Evolutionary conservation across 108 stramenopile genomes (phyloP), one percentile per base, ranked within the genome.

Genomic region (Nitzschia palea): DNA sequence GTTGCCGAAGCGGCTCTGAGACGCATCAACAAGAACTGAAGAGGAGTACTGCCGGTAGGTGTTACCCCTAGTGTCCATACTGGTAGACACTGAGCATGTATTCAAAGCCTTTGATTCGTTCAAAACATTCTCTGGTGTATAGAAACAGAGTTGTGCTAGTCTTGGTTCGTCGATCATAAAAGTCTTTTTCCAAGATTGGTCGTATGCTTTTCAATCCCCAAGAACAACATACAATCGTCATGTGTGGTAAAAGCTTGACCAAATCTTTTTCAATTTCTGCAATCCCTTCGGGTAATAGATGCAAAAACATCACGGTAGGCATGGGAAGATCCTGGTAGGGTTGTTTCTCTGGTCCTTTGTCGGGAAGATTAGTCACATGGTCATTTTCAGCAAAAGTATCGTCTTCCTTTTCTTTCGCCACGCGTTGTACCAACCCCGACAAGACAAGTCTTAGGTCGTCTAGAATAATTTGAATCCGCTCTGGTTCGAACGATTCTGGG

Each of bases 231-330:
- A 73, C 33, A 6, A 73, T 73, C 6, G 66, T 43, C 30, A 59
- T 27, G 54, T 55, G 31, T 8, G 54, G 54, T 17, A 55, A 30
- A 20, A 74, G 53, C 32, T 58, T 22, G 10, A 66, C 12, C 55
- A 74, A 27, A n/a, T 47, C 33, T 12, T 34, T 36, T 44, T 67
- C 44, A 26, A 74, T 31, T 40, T 58, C 54, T 23, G 23, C 34
- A 25, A 74, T 58, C 9, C 68, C 50, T 26, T 74, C 73, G 8
- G 73, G 73, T 4, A 74, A 40, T 37, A 74, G 48, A 40, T 67
- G 58, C 53, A 74, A 29, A 5, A 44, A 23, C 9, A 74, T 30
- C 9, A 74, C 23, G 3, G 73, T 74, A 9, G 73, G 73, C 44
- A 67, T 18, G 6, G 71, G 71, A 25, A 65, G 27, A 30, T 28